Conservation (phyloP, 208 protist species). For the Acanthamoeba sp. region DNA sequence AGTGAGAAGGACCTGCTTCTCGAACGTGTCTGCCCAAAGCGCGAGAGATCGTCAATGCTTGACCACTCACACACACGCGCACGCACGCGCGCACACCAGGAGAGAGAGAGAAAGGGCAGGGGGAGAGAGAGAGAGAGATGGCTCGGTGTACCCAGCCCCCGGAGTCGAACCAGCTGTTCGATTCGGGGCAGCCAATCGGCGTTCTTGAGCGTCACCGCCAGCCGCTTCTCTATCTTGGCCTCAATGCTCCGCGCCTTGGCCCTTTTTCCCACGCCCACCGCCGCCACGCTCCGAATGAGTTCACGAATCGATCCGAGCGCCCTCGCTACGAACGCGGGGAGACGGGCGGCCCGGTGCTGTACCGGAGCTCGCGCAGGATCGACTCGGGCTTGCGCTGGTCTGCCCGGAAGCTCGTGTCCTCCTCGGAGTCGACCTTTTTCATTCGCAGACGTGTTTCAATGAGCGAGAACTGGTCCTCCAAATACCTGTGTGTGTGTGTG, state of each 20-base stretch:
- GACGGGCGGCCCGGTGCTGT: not conserved
- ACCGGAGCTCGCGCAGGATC: conserved; percentile 23
- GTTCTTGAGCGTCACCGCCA: not conserved
- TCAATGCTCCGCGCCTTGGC: conserved; percentile 1
- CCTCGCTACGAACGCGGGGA: not conserved
- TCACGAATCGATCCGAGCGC: no score
- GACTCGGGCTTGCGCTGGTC: conserved; percentile 46
- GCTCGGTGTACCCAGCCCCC: not conserved
- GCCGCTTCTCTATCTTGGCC: not conserved
- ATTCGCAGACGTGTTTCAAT: not conserved
- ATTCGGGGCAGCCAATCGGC: conserved; percentile 64
- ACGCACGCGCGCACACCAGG: not conserved
- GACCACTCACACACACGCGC: no score
- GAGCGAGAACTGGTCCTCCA: not conserved
- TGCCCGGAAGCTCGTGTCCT: not conserved
- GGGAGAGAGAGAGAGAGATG: no score
- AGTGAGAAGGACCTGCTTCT: conserved; percentile 70
- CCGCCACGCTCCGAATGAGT: no score
- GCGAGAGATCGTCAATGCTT: no score
- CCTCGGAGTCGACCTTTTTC: not conserved
- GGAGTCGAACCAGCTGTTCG: conserved; percentile 42
- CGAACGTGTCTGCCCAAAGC: not conserved
- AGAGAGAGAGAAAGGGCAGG: no score
- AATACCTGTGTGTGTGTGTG: not conserved
- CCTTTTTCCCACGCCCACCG: no score